These are phyloP conservation scores for Globisporangium carolinianum DNA, from an alignment of 352 stramenopile species.

Conservation along the genomic window DNA sequence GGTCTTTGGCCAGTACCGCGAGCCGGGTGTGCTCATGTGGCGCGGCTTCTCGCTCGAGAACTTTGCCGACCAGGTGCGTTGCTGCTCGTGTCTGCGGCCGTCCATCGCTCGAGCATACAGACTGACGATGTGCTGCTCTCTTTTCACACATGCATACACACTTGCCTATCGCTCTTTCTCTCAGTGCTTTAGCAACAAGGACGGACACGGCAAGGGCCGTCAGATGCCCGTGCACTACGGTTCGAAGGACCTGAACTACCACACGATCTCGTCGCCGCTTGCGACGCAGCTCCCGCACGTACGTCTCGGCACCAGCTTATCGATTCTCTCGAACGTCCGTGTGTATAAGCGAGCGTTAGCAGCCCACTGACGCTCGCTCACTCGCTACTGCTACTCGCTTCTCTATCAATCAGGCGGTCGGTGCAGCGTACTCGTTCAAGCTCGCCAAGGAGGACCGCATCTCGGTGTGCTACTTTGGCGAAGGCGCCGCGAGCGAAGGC, in stretches of 20 bases:
- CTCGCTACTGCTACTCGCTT: neutral
- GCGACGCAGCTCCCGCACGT: constrained; percentile 96
- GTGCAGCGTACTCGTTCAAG: constrained; percentile 96
- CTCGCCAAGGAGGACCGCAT: constrained; percentile 88
- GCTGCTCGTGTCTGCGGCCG: neutral
- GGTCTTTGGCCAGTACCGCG: constrained; percentile 97
- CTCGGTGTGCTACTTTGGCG: constrained; percentile 94
- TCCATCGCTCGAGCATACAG: no score
- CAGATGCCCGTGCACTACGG: constrained; percentile 99
- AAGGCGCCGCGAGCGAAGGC: constrained; percentile 94
- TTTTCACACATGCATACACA: neutral
- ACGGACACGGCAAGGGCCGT: constrained; percentile 93
- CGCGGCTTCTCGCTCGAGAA: constrained; percentile 95
- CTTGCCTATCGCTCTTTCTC: neutral
- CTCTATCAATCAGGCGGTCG: constrained; percentile 79
- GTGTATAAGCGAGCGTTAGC: neutral
- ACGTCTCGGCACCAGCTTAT: neutral
- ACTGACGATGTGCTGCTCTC: no score
- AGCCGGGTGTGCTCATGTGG: constrained; percentile 97
- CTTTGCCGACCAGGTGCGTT: constrained; percentile 91
- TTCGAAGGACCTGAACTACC: constrained; percentile 92
- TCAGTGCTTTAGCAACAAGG: constrained; percentile 93
- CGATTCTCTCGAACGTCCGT: neutral
- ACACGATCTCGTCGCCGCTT: constrained; percentile 96
- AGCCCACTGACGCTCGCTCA: neutral